These are phyloP conservation scores for Mucor sp. DNA, from an alignment of 371 early-diverging fungal genomes.

Conservation along the genomic window DNA sequence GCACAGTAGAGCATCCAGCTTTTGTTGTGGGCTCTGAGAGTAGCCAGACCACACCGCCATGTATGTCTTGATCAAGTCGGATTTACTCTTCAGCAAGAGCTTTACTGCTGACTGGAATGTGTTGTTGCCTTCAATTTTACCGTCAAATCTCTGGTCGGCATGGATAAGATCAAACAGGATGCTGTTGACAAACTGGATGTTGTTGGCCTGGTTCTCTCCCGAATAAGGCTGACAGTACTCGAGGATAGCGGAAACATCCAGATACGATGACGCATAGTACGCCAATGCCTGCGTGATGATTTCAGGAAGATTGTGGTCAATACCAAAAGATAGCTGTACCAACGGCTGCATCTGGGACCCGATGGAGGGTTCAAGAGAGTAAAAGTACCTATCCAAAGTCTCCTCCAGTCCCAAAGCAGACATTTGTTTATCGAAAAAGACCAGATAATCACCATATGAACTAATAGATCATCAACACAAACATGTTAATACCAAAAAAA, in stretches of 20 bases:
- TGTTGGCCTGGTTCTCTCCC: background rate
- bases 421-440: conserved; percentile 36
- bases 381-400: conserved; percentile 28
- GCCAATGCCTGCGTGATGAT: conserved; percentile 42
- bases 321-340: conserved; percentile 43
- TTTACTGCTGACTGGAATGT: conserved; percentile 33
- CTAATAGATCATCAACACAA: conserved; percentile 3
- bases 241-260: conserved; percentile 20
- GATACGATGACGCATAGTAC: conserved; percentile 31
- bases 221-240: background rate
- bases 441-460: conserved; percentile 30
- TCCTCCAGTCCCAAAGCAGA: conserved; percentile 25
- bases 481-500: conserved; percentile 8
- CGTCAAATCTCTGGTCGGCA: conserved; percentile 40
- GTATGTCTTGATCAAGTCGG: conserved; percentile 32
- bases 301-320: conserved; percentile 33
- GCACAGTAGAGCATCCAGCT: conserved; percentile 18
- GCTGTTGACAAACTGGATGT: conserved; percentile 1
- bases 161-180: conserved; percentile 35
- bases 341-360: conserved; percentile 44
- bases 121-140: conserved; percentile 35
- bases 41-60: conserved; percentile 23
- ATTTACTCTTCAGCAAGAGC: conserved; percentile 35
- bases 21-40: background rate
- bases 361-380: conserved; percentile 26